A percentile compares a stretch with the other conserved stretches of the same genome.
Conservation (phyloP, 768 basidiomycete species). For the Pleurotus eryngii region DNA sequence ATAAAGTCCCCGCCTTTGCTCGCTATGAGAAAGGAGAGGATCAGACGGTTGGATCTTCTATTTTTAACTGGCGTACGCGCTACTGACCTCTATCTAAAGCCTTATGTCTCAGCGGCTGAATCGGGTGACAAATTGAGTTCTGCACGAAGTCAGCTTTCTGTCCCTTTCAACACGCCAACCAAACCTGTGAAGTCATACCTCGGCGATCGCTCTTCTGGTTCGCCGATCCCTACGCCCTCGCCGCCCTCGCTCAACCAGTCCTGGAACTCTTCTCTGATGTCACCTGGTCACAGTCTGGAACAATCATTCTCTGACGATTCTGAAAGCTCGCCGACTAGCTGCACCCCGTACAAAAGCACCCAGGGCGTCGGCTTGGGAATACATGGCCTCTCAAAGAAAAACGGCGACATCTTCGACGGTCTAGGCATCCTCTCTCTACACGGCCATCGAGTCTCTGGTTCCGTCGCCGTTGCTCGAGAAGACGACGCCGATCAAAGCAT, state of each 20-base stretch:
- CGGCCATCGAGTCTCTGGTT: background rate
- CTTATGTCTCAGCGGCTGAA: background rate
- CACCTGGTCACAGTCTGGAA: background rate
- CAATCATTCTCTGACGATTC: background rate
- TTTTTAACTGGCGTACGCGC: background rate
- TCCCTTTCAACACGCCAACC: constrained; percentile 1
- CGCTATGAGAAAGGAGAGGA: background rate
- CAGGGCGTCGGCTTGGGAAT: constrained; percentile 2
- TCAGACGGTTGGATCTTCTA: background rate
- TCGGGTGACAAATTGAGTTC: background rate
- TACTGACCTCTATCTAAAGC: background rate
- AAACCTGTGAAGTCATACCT: background rate
- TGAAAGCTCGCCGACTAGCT: background rate
- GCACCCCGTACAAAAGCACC: background rate
- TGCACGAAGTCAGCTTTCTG: background rate
- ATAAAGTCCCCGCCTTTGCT: background rate
- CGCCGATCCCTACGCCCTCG: background rate
- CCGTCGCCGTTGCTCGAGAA: background rate
- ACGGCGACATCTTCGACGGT: constrained; percentile 6
- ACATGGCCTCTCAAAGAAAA: constrained; percentile 9
- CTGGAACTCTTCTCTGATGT: background rate
- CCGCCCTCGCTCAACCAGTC: background rate
- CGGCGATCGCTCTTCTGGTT: background rate
- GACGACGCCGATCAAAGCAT: background rate
- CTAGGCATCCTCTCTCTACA: constrained; percentile 6